These are phyloP conservation scores for Cladosporium cucumerinum DNA, from an alignment of 2,329 filamentous ascomycete genomes.

Conservation along the genomic window DNA sequence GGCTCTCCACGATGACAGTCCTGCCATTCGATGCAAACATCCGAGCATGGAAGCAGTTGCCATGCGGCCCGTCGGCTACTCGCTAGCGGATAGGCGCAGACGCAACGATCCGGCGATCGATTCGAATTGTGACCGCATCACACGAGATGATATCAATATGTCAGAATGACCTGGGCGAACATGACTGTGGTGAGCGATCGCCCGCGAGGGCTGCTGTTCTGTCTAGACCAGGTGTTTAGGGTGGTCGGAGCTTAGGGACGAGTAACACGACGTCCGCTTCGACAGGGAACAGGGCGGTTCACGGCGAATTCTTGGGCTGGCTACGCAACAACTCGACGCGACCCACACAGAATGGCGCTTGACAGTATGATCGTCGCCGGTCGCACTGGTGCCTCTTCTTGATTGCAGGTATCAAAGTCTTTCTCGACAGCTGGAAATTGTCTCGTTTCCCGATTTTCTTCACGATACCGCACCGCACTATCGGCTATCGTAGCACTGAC, in stretches of 20 bases:
- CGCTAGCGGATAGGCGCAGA: constrained; percentile 5
- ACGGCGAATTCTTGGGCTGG: constrained; percentile 4
- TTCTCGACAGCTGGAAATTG: not conserved
- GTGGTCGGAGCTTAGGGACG: constrained; percentile 4
- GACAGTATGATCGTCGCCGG: constrained; percentile 7
- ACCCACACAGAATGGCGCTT: not conserved
- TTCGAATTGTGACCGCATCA: not conserved
- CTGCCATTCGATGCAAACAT: not conserved
- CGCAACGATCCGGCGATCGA: constrained; percentile 13
- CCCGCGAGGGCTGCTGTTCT: constrained; percentile 1
- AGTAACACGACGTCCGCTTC: constrained; percentile 5
- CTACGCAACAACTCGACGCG: constrained; percentile 12
- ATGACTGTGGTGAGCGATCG: not conserved
- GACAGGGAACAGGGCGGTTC: constrained; percentile 18
- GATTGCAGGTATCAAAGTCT: constrained; percentile 11
- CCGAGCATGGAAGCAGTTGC: not conserved
- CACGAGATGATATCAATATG: not conserved
- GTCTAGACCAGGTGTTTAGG: constrained; percentile 16
- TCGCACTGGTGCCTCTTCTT: constrained; percentile 6
- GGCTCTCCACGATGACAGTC: not conserved
- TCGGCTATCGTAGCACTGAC: constrained; percentile 13
- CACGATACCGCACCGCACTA: not conserved
- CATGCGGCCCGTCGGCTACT: constrained; percentile 1
- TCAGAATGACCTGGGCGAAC: not conserved
- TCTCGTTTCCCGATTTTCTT: not conserved